These are phyloP conservation scores for Metschnikowia sp. DNA, from an alignment of 805 yeast genomes.

Conservation along the genomic window DNA sequence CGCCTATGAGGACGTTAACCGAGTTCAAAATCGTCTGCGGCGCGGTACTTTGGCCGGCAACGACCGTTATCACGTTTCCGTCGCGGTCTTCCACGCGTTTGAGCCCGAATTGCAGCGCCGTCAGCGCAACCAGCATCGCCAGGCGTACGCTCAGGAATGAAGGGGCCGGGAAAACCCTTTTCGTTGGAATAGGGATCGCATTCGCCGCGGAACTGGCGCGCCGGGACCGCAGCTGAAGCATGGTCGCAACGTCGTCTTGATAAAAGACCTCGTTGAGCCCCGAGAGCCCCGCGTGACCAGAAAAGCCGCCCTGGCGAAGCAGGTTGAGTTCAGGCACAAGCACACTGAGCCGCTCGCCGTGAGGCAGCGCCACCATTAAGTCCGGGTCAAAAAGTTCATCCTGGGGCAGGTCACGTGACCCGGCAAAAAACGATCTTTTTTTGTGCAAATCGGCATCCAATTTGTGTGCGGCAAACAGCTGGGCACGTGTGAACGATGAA, in stretches of 20 bases:
- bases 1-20: slow-evolving; percentile 64
- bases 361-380: slow-evolving; percentile 59
- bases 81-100: slow-evolving; percentile 65
- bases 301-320: neutral
- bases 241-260: slow-evolving; percentile 34
- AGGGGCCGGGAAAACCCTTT: slow-evolving; percentile 31
- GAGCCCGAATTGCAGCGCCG: slow-evolving; percentile 51
- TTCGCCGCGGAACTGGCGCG: slow-evolving; percentile 22
- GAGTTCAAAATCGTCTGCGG: slow-evolving; percentile 69
- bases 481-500: slow-evolving; percentile 75
- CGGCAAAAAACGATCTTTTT: slow-evolving; percentile 56
- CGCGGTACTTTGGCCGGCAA: slow-evolving; percentile 78
- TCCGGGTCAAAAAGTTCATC: slow-evolving; percentile 70
- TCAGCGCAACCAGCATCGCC: slow-evolving; percentile 31
- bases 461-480: slow-evolving; percentile 45
- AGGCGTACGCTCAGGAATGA: slow-evolving; percentile 45
- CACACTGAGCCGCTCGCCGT: slow-evolving; percentile 63
- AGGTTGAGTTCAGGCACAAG: slow-evolving; percentile 34
- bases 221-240: slow-evolving; percentile 26
- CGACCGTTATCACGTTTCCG: slow-evolving; percentile 66
- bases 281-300: slow-evolving; percentile 4
- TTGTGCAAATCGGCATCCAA: slow-evolving; percentile 54
- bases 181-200: slow-evolving; percentile 26
- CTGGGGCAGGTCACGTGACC: slow-evolving; percentile 26
- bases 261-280: slow-evolving; percentile 34